Percentiles rank a stretch among this genome's conserved stretches.
phyloP scores from a whole-genome alignment of 2,329 filamentous ascomycete species.

The Chaetomiaceae sp. region DNA sequence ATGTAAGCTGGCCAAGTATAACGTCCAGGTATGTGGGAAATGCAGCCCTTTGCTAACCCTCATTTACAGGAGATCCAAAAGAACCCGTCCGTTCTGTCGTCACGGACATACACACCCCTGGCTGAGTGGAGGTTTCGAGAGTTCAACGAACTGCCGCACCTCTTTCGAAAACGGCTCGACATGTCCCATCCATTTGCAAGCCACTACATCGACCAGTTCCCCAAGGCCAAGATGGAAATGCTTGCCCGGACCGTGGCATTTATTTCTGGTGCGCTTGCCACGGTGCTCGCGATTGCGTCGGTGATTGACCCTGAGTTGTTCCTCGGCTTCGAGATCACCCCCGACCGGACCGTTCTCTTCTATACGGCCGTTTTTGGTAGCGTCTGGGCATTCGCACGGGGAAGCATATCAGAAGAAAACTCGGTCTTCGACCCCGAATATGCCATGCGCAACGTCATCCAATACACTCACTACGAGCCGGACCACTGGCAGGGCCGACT shows the following conservation, averaged over 20 bases:
- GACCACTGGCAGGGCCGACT: conserved; percentile 82
- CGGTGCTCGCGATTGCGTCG: conserved; percentile 77
- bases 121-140: conserved; percentile 98
- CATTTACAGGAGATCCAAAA: conserved; percentile 83
- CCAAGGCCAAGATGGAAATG: conserved; percentile 89
- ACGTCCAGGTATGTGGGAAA: neutral
- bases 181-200: conserved; percentile 95
- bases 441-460: conserved; percentile 80
- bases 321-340: conserved; percentile 85
- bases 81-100: conserved; percentile 81
- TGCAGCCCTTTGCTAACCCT: neutral
- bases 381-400: conserved; percentile 78
- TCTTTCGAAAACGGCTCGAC: conserved; percentile 83
- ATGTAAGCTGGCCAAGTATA: conserved; percentile 47
- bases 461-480: conserved; percentile 89
- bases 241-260: conserved; percentile 81
- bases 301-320: conserved; percentile 90
- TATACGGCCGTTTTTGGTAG: conserved; percentile 80
- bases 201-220: conserved; percentile 91
- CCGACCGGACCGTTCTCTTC: conserved; percentile 83
- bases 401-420: conserved; percentile 81
- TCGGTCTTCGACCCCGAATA: conserved; percentile 88
- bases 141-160: conserved; percentile 92
- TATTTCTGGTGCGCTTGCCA: conserved; percentile 78
- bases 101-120: conserved; percentile 84